Conservation (phyloP, 1,139 yeast species). For the Diutina sp. region DNA sequence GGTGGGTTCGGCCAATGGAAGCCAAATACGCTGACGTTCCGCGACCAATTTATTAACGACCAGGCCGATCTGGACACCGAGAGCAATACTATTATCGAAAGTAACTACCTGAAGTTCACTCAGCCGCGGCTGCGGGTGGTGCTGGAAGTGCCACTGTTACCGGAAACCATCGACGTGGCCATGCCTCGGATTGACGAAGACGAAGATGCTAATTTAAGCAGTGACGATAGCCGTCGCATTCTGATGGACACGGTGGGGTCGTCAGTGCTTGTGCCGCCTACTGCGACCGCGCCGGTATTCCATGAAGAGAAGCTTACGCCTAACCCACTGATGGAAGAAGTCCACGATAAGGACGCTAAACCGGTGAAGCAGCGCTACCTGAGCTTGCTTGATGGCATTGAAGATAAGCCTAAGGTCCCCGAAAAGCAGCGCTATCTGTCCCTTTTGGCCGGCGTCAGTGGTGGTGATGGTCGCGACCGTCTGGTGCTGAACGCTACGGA, state of each 20-base stretch:
- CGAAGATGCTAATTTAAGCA: background rate
- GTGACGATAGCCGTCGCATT: background rate
- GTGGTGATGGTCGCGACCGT: background rate
- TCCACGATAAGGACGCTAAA: background rate
- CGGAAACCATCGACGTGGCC: constrained; percentile 1
- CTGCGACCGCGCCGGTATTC: background rate
- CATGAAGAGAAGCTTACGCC: constrained; percentile 1
- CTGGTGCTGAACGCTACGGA: background rate
- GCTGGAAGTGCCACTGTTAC: background rate
- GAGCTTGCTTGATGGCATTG: background rate
- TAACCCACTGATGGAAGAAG: constrained; percentile 1
- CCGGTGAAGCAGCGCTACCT: background rate
- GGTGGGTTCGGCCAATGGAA: background rate
- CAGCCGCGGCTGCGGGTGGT: background rate
- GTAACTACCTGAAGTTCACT: background rate
- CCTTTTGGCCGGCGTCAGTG: background rate
- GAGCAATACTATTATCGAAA: background rate
- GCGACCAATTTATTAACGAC: background rate
- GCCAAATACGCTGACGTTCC: background rate
- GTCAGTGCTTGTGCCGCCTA: background rate
- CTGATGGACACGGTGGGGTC: background rate
- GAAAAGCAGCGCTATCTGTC: background rate
- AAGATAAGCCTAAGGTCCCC: background rate
- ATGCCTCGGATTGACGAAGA: constrained; percentile 1
- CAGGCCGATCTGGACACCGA: background rate